Conservation (phyloP, 371 early-diverging fungal genomes). For the Mortierella sp. region DNA sequence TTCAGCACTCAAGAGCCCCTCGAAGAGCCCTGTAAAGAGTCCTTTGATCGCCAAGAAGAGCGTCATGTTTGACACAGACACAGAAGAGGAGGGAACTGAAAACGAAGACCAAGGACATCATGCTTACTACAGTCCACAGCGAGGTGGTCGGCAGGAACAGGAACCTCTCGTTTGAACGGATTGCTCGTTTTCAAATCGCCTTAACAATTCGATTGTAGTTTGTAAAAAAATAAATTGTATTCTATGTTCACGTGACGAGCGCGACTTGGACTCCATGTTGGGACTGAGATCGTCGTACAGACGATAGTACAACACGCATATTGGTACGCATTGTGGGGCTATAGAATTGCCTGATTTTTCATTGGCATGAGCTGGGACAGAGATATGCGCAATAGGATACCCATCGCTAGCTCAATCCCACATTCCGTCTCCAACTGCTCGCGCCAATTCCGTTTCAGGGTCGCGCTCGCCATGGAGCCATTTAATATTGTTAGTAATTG, state of each 20-base stretch:
- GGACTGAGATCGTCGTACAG: neutral
- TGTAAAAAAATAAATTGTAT: neutral
- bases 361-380: neutral
- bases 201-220: neutral
- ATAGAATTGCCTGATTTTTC: neutral
- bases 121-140: neutral
- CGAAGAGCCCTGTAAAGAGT: conserved; percentile 13
- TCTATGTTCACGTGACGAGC: neutral
- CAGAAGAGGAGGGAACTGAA: conserved; percentile 1
- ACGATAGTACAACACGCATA: neutral
- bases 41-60: conserved; percentile 13
- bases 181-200: neutral
- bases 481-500: too few relatives aligned
- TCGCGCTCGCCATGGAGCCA: neutral
- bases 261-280: neutral
- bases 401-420: neutral
- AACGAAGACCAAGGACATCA: conserved; percentile 10
- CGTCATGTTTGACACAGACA: conserved; percentile 17
- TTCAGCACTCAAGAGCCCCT: conserved; percentile 2
- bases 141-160: neutral
- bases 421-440: neutral
- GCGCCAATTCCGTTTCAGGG: neutral
- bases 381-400: neutral
- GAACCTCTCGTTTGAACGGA: neutral
- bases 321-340: too few relatives aligned